Evolutionary conservation across 2,329 filamentous ascomycete species (phyloP), one percentile per base, ranked within the genome.

Genomic region (Phialophora expanda): DNA sequence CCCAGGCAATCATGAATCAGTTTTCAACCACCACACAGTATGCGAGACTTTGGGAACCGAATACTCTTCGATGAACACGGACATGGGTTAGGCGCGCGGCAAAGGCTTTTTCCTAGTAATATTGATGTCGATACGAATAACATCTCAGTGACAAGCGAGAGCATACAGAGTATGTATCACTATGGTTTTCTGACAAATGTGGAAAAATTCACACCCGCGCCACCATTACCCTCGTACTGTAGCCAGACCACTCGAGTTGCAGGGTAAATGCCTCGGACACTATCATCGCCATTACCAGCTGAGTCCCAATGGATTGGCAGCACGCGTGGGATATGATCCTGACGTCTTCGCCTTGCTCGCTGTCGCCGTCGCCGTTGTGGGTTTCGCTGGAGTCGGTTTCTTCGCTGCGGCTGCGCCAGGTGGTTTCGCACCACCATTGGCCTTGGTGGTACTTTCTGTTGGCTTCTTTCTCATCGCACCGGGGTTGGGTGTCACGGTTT

Each of bases 281-380:
- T 14, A 41, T 51, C 24, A n/a, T 28, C 5, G n/a, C n/a, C 17
- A 46, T 46, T 38, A 69, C 34, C 60, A 67, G 8, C 38, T 55
- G 26, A 71, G 62, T 11, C 68, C 70, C 6, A 70, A 51, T 41
- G 70, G 70, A 26, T 72, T 72, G 11, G 65, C 69, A 17, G 69
- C 67, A 28, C 61, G 66, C 1, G 59, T 60, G 5, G 30, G 44
- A 44, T 61, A 64, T 28, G 22, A 9, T 26, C 22, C 48, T 26
- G 48, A 20, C 12, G 9, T 2, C 48, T 51, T 51, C 9, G 48
- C 24, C 48, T 59, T 59, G 56, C 17, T 38, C 41, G 41, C 28
- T n/a, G 17, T 32, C 11, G 24, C 22, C 24, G 41, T 32, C 17
- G 17, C 38, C 6, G 41, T 4, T 5, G 9, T n/a, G 38, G 64